Base-by-base conservation (phyloP, 768 basidiomycete genomes). In the Rhodocollybia butyracea region DNA sequence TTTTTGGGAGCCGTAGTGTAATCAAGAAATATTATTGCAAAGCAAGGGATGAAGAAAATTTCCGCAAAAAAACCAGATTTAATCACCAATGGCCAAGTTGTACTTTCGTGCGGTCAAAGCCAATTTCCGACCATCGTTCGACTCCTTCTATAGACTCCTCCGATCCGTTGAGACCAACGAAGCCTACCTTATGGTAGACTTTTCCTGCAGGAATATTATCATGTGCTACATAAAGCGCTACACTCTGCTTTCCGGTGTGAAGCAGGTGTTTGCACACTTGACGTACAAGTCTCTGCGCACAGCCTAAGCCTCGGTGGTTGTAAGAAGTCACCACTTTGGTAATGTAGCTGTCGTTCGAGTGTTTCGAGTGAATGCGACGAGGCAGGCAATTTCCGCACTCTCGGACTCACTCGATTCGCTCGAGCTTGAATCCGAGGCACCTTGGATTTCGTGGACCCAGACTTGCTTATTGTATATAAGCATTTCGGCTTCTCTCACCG, bases 171-270 rank as follows among this genome's bases (percentile, higher is more conserved):
- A 80, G 64, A 12, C 78, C 81, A 32, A 68, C 65, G 50, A 84
- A 84, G 1, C 82, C 82, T 12, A 83, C 72, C 15, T 70, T 75
- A 46, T 68, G 58, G 57, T 84, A 83, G 3, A 78, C 72, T 6
- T 59, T 73, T 11, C 66, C 70, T 1, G 76, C 76, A 4, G 76
- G 78, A 8, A 57, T 51, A 46, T 78, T 70, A 27, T 65, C 61
- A 50, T 76, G 68, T 2, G 78, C 81, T 13, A 83, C 81, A 57
- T 80, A 83, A 11, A 83, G 67, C 2, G 81, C 78, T 17, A 83
- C 69, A 3, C 53, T 61, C 8, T 75, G 60, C 52, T 76, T 75
- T n/a, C 41, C 39, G 24, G 55, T 55, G 32, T 60, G 47, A 15
- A 83, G 58, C 15, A 78, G 66, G 6, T 71, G 62, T 56, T 70